Percentiles rank a stretch among this genome's conserved stretches.
These are phyloP conservation scores for Cladophialophora immunda DNA, from an alignment of 2,329 filamentous ascomycete species.

Conservation along the genomic window DNA sequence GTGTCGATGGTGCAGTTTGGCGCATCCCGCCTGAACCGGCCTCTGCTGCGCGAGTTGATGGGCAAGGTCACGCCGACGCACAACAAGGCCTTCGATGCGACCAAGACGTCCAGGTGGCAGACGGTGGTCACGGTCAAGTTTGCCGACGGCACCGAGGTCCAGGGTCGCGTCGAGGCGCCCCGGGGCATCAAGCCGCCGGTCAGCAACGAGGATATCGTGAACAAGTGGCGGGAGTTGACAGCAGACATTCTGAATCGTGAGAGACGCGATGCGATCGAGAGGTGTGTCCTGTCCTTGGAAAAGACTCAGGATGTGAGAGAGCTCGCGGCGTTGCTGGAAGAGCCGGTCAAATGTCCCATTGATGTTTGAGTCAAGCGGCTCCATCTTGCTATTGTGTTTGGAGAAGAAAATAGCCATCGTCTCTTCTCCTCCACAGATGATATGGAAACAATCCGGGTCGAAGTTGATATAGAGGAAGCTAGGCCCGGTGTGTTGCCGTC, in stretches of 20 bases:
- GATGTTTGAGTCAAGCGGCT: not conserved
- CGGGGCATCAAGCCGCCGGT: slow-evolving; percentile 47
- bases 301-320: slow-evolving; percentile 40
- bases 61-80: slow-evolving; percentile 42
- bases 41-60: slow-evolving; percentile 49
- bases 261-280: slow-evolving; percentile 45
- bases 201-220: slow-evolving; percentile 49
- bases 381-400: too few relatives aligned
- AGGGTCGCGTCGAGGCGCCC: slow-evolving; percentile 39
- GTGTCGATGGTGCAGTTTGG: slow-evolving; percentile 49
- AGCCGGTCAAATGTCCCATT: slow-evolving; percentile 24
- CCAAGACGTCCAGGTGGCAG: slow-evolving; percentile 30
- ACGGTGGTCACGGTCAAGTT: slow-evolving; percentile 41
- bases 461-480: too few relatives aligned
- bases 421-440: too few relatives aligned
- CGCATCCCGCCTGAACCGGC: slow-evolving; percentile 46
- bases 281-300: slow-evolving; percentile 45
- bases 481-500: too few relatives aligned
- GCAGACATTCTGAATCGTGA: slow-evolving; percentile 44
- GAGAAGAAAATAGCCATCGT: too few relatives aligned
- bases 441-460: too few relatives aligned
- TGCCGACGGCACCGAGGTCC: slow-evolving; percentile 35
- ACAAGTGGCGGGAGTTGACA: slow-evolving; percentile 48
- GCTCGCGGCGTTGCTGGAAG: slow-evolving; percentile 33
- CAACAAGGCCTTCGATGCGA: slow-evolving; percentile 20